A percentile compares a stretch with the other conserved stretches of the same genome.
Conservation (phyloP, 2,329 filamentous ascomycete genomes). For the Alternaria brassicae region DNA sequence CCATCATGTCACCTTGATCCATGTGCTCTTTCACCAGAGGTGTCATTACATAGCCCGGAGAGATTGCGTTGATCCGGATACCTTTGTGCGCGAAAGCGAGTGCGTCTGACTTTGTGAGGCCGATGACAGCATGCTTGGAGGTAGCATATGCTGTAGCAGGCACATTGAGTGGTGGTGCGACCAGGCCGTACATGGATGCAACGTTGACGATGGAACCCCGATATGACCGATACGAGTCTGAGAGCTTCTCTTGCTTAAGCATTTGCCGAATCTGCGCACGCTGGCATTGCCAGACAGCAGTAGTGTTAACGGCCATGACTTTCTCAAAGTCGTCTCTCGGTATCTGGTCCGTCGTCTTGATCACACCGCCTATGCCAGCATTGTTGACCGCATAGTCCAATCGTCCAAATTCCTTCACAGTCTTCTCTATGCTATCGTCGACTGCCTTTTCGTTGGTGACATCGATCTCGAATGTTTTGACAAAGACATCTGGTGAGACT, state of each 20-base stretch:
- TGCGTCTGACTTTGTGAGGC: conserved; percentile 63
- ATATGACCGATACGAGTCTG: conserved; percentile 43
- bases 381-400: conserved; percentile 65
- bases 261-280: conserved; percentile 61
- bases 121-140: conserved; percentile 63
- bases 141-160: conserved; percentile 59
- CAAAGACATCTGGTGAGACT: conserved; percentile 51
- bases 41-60: conserved; percentile 59
- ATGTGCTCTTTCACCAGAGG: conserved; percentile 46
- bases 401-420: conserved; percentile 58
- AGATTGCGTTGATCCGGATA: conserved; percentile 68
- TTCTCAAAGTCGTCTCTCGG: conserved; percentile 58
- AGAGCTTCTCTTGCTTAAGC: conserved; percentile 56
- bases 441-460: conserved; percentile 56
- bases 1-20: conserved; percentile 31
- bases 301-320: conserved; percentile 62
- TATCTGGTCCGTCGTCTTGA: conserved; percentile 56
- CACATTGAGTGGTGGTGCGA: conserved; percentile 48
- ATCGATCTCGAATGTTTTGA: conserved; percentile 55
- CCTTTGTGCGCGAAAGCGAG: conserved; percentile 59
- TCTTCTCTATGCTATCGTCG: conserved; percentile 52
- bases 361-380: conserved; percentile 58
- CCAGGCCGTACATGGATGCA: conserved; percentile 60
- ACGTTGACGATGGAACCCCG: conserved; percentile 64
- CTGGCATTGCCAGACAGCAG: conserved; percentile 66